These are phyloP conservation scores for Debaryomyces castellii DNA, from an alignment of 805 yeast species.

Conservation along the genomic window DNA sequence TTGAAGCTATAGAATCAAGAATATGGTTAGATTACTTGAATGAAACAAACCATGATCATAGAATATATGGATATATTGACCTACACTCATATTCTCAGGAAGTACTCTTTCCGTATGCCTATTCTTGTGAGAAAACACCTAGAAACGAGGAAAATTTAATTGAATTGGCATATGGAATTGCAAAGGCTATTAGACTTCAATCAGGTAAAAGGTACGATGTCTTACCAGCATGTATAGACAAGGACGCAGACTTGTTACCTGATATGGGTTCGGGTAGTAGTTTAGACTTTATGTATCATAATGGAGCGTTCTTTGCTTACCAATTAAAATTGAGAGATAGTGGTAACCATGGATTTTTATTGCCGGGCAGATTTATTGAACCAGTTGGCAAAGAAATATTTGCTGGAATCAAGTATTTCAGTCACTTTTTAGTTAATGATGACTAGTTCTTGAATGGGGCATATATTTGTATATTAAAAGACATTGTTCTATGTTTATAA, in stretches of 20 bases:
- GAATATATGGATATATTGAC: slow-evolving; percentile 75
- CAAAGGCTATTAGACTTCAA: slow-evolving; percentile 66
- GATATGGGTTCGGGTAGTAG: slow-evolving; percentile 79
- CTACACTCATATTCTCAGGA: slow-evolving; percentile 86
- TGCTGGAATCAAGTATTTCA: slow-evolving; percentile 66
- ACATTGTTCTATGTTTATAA: too few species aligned
- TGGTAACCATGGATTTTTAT: slow-evolving; percentile 78
- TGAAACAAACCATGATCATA: slow-evolving; percentile 50
- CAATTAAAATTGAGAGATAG: slow-evolving; percentile 79
- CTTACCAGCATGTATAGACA: slow-evolving; percentile 75
- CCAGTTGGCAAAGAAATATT: slow-evolving; percentile 80
- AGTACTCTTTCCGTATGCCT: slow-evolving; percentile 79
- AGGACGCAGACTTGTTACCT: slow-evolving; percentile 71
- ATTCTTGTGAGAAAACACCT: slow-evolving; percentile 69
- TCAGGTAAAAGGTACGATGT: slow-evolving; percentile 69
- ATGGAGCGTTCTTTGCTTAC: slow-evolving; percentile 80
- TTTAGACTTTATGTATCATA: slow-evolving; percentile 81
- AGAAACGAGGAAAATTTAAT: slow-evolving; percentile 78
- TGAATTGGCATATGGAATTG: slow-evolving; percentile 78
- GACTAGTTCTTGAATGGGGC: too few species aligned
- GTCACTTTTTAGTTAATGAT: slow-evolving; percentile 33
- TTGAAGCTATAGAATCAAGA: slow-evolving; percentile 47
- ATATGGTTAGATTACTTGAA: slow-evolving; percentile 42
- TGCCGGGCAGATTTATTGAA: slow-evolving; percentile 65
- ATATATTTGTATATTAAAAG: too few species aligned